Conservation (phyloP, 2,329 filamentous ascomycete genomes). For the Colletotrichum sp. region DNA sequence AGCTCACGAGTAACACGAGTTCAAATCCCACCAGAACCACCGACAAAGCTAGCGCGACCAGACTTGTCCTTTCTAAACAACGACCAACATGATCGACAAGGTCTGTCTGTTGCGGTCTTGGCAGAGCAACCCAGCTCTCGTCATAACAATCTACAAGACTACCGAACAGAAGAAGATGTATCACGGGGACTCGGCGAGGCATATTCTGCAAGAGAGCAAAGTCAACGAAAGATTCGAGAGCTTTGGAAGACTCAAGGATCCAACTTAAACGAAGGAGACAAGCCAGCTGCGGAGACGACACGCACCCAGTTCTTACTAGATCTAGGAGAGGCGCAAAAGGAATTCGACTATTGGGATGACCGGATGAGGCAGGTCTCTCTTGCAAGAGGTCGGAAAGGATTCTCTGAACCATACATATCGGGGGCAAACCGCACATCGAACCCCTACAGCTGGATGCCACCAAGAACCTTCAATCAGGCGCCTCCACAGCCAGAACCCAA, state of each 20-base stretch:
- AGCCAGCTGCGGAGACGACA: neutral
- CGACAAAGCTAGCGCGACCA: neutral
- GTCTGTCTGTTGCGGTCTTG: neutral
- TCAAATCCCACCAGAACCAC: neutral
- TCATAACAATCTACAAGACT: neutral
- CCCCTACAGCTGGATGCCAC: neutral
- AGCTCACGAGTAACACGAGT: neutral
- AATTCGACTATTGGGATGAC: neutral
- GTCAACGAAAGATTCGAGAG: neutral
- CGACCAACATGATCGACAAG: accelerated
- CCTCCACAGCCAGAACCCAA: accelerated
- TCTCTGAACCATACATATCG: neutral
- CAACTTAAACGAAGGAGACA: neutral
- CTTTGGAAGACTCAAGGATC: neutral
- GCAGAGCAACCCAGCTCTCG: accelerated
- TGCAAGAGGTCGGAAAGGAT: neutral
- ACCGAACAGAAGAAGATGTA: neutral
- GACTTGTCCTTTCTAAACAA: neutral
- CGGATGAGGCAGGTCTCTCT: neutral
- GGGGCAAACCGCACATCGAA: neutral
- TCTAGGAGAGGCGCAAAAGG: neutral
- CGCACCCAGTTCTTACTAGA: neutral
- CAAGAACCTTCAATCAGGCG: neutral
- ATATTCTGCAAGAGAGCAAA: neutral
- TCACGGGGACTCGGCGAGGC: neutral